These are phyloP conservation scores for Drechslera avenae DNA, from an alignment of 2,329 filamentous ascomycete species.

Conservation along the genomic window DNA sequence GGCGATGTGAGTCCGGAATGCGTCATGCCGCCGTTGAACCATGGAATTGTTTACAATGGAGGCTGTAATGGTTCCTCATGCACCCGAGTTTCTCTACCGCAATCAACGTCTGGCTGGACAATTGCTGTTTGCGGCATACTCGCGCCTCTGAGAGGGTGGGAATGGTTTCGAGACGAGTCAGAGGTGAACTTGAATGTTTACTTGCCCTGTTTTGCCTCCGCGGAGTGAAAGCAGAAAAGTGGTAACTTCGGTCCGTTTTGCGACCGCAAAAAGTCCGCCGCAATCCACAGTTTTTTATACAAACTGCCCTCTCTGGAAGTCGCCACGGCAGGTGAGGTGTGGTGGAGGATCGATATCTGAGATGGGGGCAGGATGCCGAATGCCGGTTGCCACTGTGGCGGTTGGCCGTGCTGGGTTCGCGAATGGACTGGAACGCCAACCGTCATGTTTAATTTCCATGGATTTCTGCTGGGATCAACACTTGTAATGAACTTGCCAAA, in stretches of 20 bases:
- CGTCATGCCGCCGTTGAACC: slow-evolving; percentile 14
- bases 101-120: not conserved
- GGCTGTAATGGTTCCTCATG: slow-evolving; percentile 4
- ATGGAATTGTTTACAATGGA: slow-evolving; percentile 10
- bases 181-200: not conserved
- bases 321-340: slow-evolving; percentile 9
- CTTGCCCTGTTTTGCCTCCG: slow-evolving; percentile 4
- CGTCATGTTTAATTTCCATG: slow-evolving; percentile 6
- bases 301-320: slow-evolving; percentile 17
- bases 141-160: not conserved
- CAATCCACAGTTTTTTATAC: slow-evolving; percentile 13
- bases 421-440: slow-evolving; percentile 10
- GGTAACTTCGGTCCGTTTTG: slow-evolving; percentile 13
- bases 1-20: slow-evolving; percentile 3
- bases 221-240: slow-evolving; percentile 1
- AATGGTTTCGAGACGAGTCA: slow-evolving; percentile 6
- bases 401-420: slow-evolving; percentile 6
- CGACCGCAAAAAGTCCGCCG: slow-evolving; percentile 18
- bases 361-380: slow-evolving; percentile 6
- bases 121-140: slow-evolving; percentile 3
- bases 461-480: slow-evolving; percentile 17
- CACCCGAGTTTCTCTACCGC: slow-evolving; percentile 9
- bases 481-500: not conserved
- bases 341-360: slow-evolving; percentile 2
- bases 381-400: slow-evolving; percentile 10